Conservation (phyloP, 1,284 basidiomycete species). For the Macrocystidia cucumis region DNA sequence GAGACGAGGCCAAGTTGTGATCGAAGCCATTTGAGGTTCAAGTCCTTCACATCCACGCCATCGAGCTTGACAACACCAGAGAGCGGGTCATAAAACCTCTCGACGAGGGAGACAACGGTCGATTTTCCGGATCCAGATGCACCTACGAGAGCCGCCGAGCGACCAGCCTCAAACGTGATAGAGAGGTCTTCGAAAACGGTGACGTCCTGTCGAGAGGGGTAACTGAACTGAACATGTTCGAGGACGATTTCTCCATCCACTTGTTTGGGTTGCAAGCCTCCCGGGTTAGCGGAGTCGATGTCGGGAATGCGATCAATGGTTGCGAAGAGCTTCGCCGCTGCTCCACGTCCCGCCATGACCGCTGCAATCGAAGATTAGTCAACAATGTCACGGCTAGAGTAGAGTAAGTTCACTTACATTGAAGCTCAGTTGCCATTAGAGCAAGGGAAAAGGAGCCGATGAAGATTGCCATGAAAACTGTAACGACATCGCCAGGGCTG, state of each 20-base stretch:
- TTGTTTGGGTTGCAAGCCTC: slow-evolving; percentile 65
- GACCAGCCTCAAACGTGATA: slow-evolving; percentile 65
- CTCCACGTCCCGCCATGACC: slow-evolving; percentile 75
- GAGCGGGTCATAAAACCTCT: slow-evolving; percentile 86
- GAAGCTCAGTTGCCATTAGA: slow-evolving; percentile 72
- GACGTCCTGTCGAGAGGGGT: slow-evolving; percentile 84
- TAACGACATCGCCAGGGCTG: slow-evolving; percentile 67
- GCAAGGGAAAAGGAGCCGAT: slow-evolving; percentile 88
- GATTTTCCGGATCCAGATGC: slow-evolving; percentile 89
- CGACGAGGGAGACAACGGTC: slow-evolving; percentile 70
- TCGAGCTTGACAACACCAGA: slow-evolving; percentile 74
- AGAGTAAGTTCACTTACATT: slow-evolving; percentile 37
- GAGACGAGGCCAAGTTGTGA: slow-evolving; percentile 87
- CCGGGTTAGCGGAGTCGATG: slow-evolving; percentile 77
- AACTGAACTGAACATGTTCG: slow-evolving; percentile 79
- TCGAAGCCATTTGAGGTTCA: slow-evolving; percentile 87
- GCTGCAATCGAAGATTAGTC: slow-evolving; percentile 43
- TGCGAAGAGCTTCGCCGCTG: slow-evolving; percentile 89
- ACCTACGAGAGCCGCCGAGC: slow-evolving; percentile 84
- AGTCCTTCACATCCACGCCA: slow-evolving; percentile 65
- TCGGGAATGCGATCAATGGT: slow-evolving; percentile 85
- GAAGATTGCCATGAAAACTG: slow-evolving; percentile 79
- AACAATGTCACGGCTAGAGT: not conserved
- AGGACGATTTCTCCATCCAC: slow-evolving; percentile 75
- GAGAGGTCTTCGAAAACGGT: slow-evolving; percentile 74